A percentile compares a stretch with the other conserved stretches of the same genome.
Evolutionary conservation across 441 rosid species (phyloP).

Genomic region (Daphne laureola): DNA sequence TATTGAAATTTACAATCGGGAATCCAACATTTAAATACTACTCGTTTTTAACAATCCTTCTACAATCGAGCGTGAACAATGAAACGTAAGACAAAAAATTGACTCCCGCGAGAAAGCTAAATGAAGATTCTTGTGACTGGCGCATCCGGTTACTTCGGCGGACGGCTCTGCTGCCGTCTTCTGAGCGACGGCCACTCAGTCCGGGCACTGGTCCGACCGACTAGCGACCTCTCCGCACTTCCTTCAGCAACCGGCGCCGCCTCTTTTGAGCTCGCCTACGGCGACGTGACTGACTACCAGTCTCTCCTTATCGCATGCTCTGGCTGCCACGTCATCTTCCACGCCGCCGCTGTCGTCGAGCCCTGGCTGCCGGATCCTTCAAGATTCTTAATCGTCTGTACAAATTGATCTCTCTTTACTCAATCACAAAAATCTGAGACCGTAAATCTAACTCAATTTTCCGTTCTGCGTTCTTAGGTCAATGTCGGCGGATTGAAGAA

Average conservation of each 20-base stretch:
- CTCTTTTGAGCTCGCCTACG: constrained; percentile 54
- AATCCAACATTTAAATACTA: too few species aligned
- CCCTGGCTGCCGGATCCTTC: constrained; percentile 91
- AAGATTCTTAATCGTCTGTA: constrained; percentile 50
- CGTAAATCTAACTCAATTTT: background rate
- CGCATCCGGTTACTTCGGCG: constrained; percentile 84
- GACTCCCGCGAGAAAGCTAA: background rate
- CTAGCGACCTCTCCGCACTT: constrained; percentile 63
- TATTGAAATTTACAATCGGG: too few species aligned
- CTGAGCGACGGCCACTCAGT: constrained; percentile 49
- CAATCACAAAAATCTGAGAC: background rate
- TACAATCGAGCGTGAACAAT: too few species aligned
- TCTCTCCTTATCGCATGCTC: constrained; percentile 57
- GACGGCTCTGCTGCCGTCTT: constrained; percentile 65
- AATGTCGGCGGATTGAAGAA: constrained; percentile 82
- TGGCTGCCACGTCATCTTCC: constrained; percentile 69
- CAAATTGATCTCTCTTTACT: background rate
- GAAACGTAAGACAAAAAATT: background rate
- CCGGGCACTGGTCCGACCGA: constrained; percentile 76
- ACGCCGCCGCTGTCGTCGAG: constrained; percentile 79
- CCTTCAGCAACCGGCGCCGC: constrained; percentile 27
- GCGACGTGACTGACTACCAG: constrained; percentile 67
- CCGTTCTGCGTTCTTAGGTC: constrained; percentile 31
- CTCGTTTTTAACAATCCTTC: too few species aligned
- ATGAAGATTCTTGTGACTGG: constrained; percentile 78